phyloP scores from a whole-genome alignment of 1,284 basidiomycete genomes.

The Porogramme epimiltina region DNA sequence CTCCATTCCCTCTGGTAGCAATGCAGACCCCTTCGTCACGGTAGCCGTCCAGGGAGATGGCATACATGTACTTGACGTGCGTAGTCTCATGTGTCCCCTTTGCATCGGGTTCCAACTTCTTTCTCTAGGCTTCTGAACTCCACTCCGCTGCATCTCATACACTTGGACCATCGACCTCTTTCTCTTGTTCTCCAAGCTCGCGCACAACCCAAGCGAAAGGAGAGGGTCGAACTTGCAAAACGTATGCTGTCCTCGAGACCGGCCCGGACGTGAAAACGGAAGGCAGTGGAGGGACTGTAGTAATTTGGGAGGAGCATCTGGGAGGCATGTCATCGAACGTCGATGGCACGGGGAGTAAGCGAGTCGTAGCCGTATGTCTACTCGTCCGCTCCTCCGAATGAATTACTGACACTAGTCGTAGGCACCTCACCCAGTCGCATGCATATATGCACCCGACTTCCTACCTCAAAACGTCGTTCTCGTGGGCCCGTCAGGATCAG shows the following conservation, averaged over 20 bases:
- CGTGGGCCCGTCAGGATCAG: slow-evolving; percentile 45
- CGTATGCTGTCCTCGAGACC: slow-evolving; percentile 54
- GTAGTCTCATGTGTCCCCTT: background rate
- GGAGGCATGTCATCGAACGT: slow-evolving; percentile 33
- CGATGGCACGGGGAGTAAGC: slow-evolving; percentile 36
- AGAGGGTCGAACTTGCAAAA: slow-evolving; percentile 44
- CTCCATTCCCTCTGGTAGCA: slow-evolving; percentile 13
- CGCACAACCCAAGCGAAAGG: slow-evolving; percentile 35
- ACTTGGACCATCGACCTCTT: slow-evolving; percentile 61
- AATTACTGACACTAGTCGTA: slow-evolving; percentile 22
- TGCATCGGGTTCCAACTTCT: background rate
- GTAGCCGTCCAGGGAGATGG: slow-evolving; percentile 71
- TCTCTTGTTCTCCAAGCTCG: slow-evolving; percentile 59
- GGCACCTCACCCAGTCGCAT: slow-evolving; percentile 46
- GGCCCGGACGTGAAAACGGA: slow-evolving; percentile 46
- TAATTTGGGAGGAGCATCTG: slow-evolving; percentile 61
- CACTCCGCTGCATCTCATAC: slow-evolving; percentile 70
- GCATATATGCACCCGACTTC: slow-evolving; percentile 47
- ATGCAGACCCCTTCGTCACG: slow-evolving; percentile 44
- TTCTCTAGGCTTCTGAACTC: slow-evolving; percentile 56
- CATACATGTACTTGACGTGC: slow-evolving; percentile 69
- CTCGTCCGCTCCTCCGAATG: background rate
- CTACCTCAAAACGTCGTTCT: slow-evolving; percentile 44
- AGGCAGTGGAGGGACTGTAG: slow-evolving; percentile 51
- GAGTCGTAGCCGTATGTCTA: slow-evolving; percentile 46